Percentiles rank a stretch among this genome's conserved stretches.
Evolutionary conservation across 176 grass and related monocot species (phyloP).

Genomic region (Juncus inflexus): DNA sequence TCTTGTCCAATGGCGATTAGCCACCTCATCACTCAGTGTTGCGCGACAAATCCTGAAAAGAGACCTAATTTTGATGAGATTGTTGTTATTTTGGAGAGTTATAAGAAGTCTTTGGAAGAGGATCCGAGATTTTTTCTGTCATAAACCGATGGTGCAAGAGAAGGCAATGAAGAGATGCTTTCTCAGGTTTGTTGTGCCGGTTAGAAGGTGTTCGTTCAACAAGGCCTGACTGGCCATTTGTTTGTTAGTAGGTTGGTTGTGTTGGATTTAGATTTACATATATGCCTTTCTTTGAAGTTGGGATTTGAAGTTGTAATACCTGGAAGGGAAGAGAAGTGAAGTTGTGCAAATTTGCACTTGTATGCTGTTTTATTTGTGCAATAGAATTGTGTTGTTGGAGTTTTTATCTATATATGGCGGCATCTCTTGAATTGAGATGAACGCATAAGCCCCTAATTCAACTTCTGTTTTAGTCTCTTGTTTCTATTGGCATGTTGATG

Average conservation of each 20-base stretch:
- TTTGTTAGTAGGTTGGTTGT: too few species aligned
- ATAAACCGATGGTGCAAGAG: slow-evolving; percentile 50
- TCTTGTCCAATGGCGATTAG: slow-evolving; percentile 84
- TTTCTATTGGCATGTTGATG: too few species aligned
- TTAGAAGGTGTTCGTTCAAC: slow-evolving; percentile 23
- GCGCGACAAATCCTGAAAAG: slow-evolving; percentile 66
- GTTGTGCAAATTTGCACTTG: slow-evolving; percentile 16
- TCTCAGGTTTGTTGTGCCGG: slow-evolving; percentile 38
- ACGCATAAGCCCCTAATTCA: slow-evolving; percentile 17
- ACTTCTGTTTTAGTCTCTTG: too few species aligned
- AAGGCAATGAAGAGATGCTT: slow-evolving; percentile 63
- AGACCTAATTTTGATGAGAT: slow-evolving; percentile 86
- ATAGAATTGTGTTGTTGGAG: background rate
- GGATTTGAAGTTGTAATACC: too few species aligned
- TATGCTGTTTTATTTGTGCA: background rate
- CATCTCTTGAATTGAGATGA: slow-evolving; percentile 38
- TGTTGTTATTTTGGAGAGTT: slow-evolving; percentile 56
- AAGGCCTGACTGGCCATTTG: too few species aligned
- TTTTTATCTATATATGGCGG: slow-evolving; percentile 13
- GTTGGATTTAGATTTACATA: too few species aligned
- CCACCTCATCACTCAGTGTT: slow-evolving; percentile 87
- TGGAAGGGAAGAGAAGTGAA: background rate
- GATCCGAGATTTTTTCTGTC: slow-evolving; percentile 67
- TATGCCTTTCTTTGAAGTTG: too few species aligned
- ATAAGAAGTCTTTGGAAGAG: slow-evolving; percentile 53